phyloP scores from a whole-genome alignment of 495 filamentous ascomycete species.

The Lophiostoma macrostomum region DNA sequence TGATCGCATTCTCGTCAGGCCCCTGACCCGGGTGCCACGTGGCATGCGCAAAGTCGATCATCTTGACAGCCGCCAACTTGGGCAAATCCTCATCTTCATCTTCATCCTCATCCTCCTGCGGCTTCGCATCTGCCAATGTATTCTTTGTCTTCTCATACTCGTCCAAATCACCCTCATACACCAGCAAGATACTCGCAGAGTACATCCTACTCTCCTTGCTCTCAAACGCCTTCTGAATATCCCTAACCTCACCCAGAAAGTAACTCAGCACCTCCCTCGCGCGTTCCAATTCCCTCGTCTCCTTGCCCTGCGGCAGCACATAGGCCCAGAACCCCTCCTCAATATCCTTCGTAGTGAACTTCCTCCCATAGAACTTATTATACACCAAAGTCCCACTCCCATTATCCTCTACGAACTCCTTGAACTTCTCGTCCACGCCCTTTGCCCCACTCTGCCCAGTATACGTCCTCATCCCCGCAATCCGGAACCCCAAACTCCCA shows the following conservation, averaged over 20 bases:
- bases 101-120: slow-evolving; percentile 52
- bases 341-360: slow-evolving; percentile 68
- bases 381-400: slow-evolving; percentile 68
- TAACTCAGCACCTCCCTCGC: slow-evolving; percentile 57
- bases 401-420: slow-evolving; percentile 44
- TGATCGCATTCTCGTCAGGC: slow-evolving; percentile 79
- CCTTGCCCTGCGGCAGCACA: slow-evolving; percentile 52
- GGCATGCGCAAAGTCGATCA: slow-evolving; percentile 98
- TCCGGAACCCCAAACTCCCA: slow-evolving; percentile 74
- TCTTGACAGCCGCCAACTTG: slow-evolving; percentile 73
- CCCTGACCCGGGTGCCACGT: slow-evolving; percentile 80
- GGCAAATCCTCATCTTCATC: slow-evolving; percentile 67
- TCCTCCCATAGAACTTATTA: slow-evolving; percentile 83
- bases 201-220: slow-evolving; percentile 89
- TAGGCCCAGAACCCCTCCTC: slow-evolving; percentile 72
- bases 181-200: slow-evolving; percentile 81
- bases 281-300: slow-evolving; percentile 38
- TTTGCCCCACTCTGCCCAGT: slow-evolving; percentile 55
- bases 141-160: slow-evolving; percentile 52
- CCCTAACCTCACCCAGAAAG: slow-evolving; percentile 64
- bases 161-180: slow-evolving; percentile 83
- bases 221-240: slow-evolving; percentile 63
- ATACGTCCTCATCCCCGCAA: slow-evolving; percentile 94
- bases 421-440: slow-evolving; percentile 40
- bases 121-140: slow-evolving; percentile 54